Conservation (phyloP, 306 rosid genomes). For the Begonia peltatifolia region DNA sequence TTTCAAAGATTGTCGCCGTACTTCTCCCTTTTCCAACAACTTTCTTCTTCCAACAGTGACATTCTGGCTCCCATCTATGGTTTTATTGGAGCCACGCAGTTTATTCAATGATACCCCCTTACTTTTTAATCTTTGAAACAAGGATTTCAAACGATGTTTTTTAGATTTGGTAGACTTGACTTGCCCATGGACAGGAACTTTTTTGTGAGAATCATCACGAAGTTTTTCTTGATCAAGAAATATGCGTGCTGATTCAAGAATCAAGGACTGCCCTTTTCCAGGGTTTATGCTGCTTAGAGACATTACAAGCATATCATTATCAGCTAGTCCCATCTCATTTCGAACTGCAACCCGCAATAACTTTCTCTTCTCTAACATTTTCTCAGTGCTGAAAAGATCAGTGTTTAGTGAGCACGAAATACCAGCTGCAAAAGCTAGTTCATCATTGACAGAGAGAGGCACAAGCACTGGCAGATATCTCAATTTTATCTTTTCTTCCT, state of each 20-base stretch:
- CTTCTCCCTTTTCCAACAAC: conserved; percentile 18
- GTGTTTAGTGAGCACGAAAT: conserved; percentile 69
- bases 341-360: conserved; percentile 49
- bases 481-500: conserved; percentile 53
- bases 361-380: conserved; percentile 48
- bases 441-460: conserved; percentile 74
- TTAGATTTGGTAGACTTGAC: conserved; percentile 24
- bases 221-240: conserved; percentile 21
- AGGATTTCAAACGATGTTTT: conserved; percentile 42
- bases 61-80: conserved; percentile 18
- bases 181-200: conserved; percentile 17
- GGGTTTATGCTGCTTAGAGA: conserved; percentile 83
- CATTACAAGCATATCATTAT: conserved; percentile 65
- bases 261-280: conserved; percentile 77
- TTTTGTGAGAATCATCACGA: conserved; percentile 18
- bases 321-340: conserved; percentile 61
- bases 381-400: conserved; percentile 39
- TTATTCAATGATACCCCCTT: conserved; percentile 18
- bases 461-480: conserved; percentile 50
- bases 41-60: conserved; percentile 24
- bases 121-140: conserved; percentile 32
- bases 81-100: conserved; percentile 12
- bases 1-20: conserved; percentile 26
- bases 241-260: conserved; percentile 54
- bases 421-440: conserved; percentile 74